Conservation (phyloP, 768 basidiomycete genomes). For the Mycena albidolilacea region DNA sequence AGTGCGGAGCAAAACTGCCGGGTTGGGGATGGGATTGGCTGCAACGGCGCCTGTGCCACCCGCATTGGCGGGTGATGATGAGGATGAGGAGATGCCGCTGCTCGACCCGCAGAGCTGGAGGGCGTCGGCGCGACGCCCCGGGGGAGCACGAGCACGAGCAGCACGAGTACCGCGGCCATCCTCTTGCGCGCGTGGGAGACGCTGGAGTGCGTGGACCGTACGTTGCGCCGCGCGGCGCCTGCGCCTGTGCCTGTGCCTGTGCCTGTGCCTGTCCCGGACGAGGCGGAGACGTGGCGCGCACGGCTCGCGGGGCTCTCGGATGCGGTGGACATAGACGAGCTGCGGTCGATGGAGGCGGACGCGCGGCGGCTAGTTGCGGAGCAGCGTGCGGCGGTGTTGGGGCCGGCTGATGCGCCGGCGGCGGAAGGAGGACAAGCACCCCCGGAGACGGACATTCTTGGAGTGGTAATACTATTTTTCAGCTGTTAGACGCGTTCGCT, state of each 20-base stretch:
- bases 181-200: slow-evolving; percentile 7
- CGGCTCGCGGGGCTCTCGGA: background rate
- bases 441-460: slow-evolving; percentile 3
- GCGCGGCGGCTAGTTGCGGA: background rate
- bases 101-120: too few relatives aligned
- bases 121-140: background rate
- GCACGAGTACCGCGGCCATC: background rate
- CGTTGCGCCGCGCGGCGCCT: background rate
- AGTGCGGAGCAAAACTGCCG: background rate
- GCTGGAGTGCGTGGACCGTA: slow-evolving; percentile 9
- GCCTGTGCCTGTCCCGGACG: too few relatives aligned
- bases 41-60: too few relatives aligned
- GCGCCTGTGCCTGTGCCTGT: background rate
- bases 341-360: background rate
- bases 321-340: background rate
- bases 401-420: background rate
- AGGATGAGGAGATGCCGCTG: too few relatives aligned
- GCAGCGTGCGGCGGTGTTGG: background rate
- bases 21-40: background rate
- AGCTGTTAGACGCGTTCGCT: background rate
- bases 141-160: background rate
- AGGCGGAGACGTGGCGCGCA: background rate
- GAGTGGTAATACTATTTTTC: background rate
- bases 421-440: slow-evolving; percentile 8
- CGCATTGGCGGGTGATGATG: too few relatives aligned